phyloP scores from a whole-genome alignment of 805 yeast species.

The Candida corydali region DNA sequence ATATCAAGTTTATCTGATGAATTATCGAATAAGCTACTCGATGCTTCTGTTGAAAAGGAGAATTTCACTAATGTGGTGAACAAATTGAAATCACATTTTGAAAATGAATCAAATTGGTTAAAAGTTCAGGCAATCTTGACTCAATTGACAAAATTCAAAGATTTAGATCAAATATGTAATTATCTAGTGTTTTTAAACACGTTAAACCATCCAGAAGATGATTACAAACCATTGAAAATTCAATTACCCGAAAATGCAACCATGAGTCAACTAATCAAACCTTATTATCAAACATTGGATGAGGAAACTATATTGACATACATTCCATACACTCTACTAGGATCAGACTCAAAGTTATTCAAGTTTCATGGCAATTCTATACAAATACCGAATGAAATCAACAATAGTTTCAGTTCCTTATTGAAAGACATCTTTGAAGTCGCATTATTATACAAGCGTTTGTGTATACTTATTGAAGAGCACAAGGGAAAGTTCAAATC shows the following conservation, averaged over 20 bases:
- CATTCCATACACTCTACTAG: conserved; percentile 54
- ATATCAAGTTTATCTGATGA: conserved; percentile 28
- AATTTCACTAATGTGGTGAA: conserved; percentile 18
- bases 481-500: conserved; percentile 29
- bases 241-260: conserved; percentile 4
- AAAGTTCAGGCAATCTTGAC: conserved; percentile 29
- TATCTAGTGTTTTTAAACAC: conserved; percentile 31
- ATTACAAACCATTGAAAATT: neutral
- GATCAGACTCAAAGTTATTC: conserved; percentile 56
- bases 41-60: conserved; percentile 8
- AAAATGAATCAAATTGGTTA: conserved; percentile 28
- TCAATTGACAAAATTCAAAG: conserved; percentile 21
- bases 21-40: conserved; percentile 12
- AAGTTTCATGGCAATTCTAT: conserved; percentile 31
- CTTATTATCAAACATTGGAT: conserved; percentile 27
- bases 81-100: conserved; percentile 20
- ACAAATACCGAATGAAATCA: conserved; percentile 49
- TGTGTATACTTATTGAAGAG: conserved; percentile 29
- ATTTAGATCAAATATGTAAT: conserved; percentile 28
- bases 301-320: conserved; percentile 38
- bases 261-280: conserved; percentile 13
- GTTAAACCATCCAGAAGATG: conserved; percentile 9
- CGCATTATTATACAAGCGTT: conserved; percentile 56
- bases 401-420: conserved; percentile 53
- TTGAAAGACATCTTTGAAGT: conserved; percentile 63